Percentiles rank a stretch among this genome's conserved stretches.
These are phyloP conservation scores for Pyrrhoderma lamaoense DNA, from an alignment of 1,284 basidiomycete genomes.

Conservation along the genomic window DNA sequence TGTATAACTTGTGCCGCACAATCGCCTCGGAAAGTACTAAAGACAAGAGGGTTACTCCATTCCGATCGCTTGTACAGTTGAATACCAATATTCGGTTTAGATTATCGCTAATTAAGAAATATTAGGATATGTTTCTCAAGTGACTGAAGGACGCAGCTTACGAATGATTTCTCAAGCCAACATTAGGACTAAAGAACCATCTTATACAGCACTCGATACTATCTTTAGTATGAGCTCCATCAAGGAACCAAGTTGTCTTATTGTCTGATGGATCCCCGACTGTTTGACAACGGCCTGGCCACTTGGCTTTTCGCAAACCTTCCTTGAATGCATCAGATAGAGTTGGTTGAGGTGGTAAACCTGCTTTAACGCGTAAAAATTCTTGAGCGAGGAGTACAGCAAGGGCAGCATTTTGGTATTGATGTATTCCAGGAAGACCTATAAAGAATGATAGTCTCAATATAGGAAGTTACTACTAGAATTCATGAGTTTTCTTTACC, in stretches of 20 bases:
- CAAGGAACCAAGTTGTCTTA: constrained; percentile 77
- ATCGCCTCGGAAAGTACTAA: constrained; percentile 46
- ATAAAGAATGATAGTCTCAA: not conserved
- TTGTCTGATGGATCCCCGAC: constrained; percentile 51
- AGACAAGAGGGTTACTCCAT: constrained; percentile 66
- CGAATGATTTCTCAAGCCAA: constrained; percentile 25
- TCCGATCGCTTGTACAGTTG: constrained; percentile 92
- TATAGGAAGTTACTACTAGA: not conserved
- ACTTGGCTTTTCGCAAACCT: constrained; percentile 68
- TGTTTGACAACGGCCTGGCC: constrained; percentile 97
- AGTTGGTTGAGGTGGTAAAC: constrained; percentile 16
- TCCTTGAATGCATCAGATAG: constrained; percentile 50
- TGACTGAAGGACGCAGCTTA: no score
- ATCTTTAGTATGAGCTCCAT: constrained; percentile 94
- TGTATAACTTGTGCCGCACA: constrained; percentile 38
- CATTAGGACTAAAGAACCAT: constrained; percentile 69
- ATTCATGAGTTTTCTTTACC: constrained; percentile 35
- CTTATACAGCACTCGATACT: constrained; percentile 81
- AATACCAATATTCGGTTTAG: constrained; percentile 72
- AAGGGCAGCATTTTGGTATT: constrained; percentile 84
- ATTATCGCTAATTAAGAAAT: constrained; percentile 22
- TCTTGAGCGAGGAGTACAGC: constrained; percentile 70
- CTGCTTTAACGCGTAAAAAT: constrained; percentile 51
- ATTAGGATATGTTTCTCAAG: no score
- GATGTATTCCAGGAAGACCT: constrained; percentile 89